Percentiles rank a stretch among this genome's conserved stretches.
Evolutionary conservation across 805 yeast genomes (phyloP).

Genomic region (Wickerhamiella bombiphila): DNA sequence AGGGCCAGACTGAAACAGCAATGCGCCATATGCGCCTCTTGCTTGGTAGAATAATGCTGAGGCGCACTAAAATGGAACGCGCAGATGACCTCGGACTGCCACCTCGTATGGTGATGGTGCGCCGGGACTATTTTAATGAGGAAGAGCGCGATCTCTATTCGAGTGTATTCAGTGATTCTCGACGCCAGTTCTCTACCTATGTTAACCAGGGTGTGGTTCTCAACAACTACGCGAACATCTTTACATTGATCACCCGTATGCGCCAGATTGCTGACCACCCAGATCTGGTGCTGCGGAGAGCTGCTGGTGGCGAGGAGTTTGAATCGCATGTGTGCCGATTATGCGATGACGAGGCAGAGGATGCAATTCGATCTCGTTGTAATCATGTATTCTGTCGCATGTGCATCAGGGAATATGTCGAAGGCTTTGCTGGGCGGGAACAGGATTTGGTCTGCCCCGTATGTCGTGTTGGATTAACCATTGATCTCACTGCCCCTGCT

Average conservation of each 20-base stretch:
- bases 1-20: slow-evolving; percentile 65
- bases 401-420: slow-evolving; percentile 82
- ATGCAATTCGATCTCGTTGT: slow-evolving; percentile 87
- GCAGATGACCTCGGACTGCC: slow-evolving; percentile 97
- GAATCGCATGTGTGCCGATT: slow-evolving; percentile 69
- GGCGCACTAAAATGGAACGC: slow-evolving; percentile 90
- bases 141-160: slow-evolving; percentile 90
- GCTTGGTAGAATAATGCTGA: slow-evolving; percentile 67
- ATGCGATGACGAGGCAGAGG: slow-evolving; percentile 98
- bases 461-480: slow-evolving; percentile 84
- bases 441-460: slow-evolving; percentile 76
- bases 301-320: slow-evolving; percentile 27
- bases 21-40: slow-evolving; percentile 64
- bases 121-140: slow-evolving; percentile 78
- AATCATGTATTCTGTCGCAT: slow-evolving; percentile 87
- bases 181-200: slow-evolving; percentile 76
- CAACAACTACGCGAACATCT: slow-evolving; percentile 93
- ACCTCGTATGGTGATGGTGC: slow-evolving; percentile 81
- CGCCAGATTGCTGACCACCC: slow-evolving; percentile 98
- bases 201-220: slow-evolving; percentile 94
- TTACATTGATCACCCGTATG: slow-evolving; percentile 92
- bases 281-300: slow-evolving; percentile 70
- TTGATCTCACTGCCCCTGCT: slow-evolving; percentile 79
- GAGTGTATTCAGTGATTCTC: slow-evolving; percentile 73
- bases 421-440: slow-evolving; percentile 46